These are phyloP conservation scores for Verbascum thapsus DNA, from an alignment of 257 asterid species.

Conservation along the genomic window DNA sequence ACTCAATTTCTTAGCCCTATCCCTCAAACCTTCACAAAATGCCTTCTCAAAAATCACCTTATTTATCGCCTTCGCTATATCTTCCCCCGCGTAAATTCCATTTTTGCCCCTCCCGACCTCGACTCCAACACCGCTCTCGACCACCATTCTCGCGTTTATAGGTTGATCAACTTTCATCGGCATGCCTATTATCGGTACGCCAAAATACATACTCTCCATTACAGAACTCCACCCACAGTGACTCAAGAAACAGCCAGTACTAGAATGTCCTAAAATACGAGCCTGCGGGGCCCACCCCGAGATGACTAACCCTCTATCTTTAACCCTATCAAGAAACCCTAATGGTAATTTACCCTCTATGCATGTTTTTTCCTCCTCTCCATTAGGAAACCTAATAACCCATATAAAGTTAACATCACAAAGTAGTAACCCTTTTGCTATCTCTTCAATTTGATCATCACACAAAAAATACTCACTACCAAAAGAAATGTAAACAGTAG, in stretches of 20 bases:
- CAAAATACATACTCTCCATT: constrained; percentile 31
- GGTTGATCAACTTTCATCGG: constrained; percentile 41
- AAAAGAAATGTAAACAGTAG: constrained; percentile 41
- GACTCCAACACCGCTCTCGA: constrained; percentile 31
- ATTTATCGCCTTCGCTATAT: constrained; percentile 25
- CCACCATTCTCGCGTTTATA: constrained; percentile 33
- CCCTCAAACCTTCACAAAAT: constrained; percentile 26
- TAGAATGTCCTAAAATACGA: constrained; percentile 31
- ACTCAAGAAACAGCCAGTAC: constrained; percentile 36
- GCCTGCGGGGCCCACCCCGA: constrained; percentile 43
- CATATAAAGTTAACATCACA: constrained; percentile 37
- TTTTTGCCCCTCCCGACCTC: constrained; percentile 34
- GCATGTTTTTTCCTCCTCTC: neutral
- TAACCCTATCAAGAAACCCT: constrained; percentile 39
- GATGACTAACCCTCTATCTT: constrained; percentile 34
- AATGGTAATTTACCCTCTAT: constrained; percentile 30
- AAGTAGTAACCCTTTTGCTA: constrained; percentile 39
- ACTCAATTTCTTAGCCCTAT: constrained; percentile 24
- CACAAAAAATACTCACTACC: constrained; percentile 49
- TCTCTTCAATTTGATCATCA: constrained; percentile 30
- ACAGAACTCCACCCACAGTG: constrained; percentile 49
- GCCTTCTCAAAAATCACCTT: constrained; percentile 34
- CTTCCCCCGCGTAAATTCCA: constrained; percentile 28
- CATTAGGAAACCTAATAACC: constrained; percentile 39
- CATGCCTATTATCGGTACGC: constrained; percentile 44